phyloP scores from a whole-genome alignment of 2,329 filamentous ascomycete genomes.

The Reticulascus tulasneorum region DNA sequence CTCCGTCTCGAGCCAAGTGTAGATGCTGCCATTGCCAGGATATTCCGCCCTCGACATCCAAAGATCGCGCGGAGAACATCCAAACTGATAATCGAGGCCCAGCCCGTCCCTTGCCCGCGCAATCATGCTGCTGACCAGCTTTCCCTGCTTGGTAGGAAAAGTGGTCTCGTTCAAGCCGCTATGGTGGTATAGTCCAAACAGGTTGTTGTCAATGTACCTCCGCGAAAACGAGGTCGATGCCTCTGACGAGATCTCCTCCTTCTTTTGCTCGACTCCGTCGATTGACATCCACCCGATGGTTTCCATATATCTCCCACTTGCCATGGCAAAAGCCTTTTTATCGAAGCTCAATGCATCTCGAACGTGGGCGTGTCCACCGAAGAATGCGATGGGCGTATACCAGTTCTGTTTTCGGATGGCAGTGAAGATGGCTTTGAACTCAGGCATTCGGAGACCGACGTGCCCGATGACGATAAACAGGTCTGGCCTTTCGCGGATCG shows the following conservation, averaged over 20 bases:
- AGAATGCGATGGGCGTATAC: slow-evolving; percentile 84
- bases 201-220: slow-evolving; percentile 90
- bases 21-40: slow-evolving; percentile 70
- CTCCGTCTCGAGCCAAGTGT: slow-evolving; percentile 71
- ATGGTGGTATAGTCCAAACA: slow-evolving; percentile 80
- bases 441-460: slow-evolving; percentile 74
- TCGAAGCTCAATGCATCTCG: slow-evolving; percentile 81
- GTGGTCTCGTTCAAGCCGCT: slow-evolving; percentile 65
- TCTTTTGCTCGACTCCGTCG: slow-evolving; percentile 50
- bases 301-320: slow-evolving; percentile 89
- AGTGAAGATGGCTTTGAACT: slow-evolving; percentile 73
- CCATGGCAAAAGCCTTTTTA: slow-evolving; percentile 70
- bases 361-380: slow-evolving; percentile 87
- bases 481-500: slow-evolving; percentile 80
- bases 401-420: slow-evolving; percentile 73
- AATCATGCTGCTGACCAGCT: slow-evolving; percentile 68
- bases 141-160: slow-evolving; percentile 73
- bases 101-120: slow-evolving; percentile 64
- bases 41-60: slow-evolving; percentile 82
- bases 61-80: slow-evolving; percentile 76
- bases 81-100: slow-evolving; percentile 67
- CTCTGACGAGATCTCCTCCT: slow-evolving; percentile 24
- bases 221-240: slow-evolving; percentile 60
- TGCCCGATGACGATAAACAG: slow-evolving; percentile 85
- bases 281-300: slow-evolving; percentile 93